Evolutionary conservation across 108 stramenopile species (phyloP).

Genomic region (Cyclotella kingstonii): DNA sequence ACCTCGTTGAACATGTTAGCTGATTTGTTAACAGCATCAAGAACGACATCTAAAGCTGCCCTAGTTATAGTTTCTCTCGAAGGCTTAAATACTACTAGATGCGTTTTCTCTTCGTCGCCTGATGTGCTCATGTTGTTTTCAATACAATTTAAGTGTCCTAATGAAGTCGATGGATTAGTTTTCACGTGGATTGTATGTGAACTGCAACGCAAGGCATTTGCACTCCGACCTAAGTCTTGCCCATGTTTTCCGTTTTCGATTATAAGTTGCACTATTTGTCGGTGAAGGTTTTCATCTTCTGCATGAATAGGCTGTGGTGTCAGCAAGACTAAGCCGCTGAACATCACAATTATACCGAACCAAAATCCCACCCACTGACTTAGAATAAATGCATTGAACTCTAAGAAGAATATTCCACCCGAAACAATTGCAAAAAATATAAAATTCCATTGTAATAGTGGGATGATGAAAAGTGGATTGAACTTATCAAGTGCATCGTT

Average conservation of each 20-base stretch:
- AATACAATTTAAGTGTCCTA: no score
- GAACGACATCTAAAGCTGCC: constrained; percentile 21
- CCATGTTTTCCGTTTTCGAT: constrained; percentile 16
- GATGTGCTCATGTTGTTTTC: no score
- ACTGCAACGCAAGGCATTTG: neutral
- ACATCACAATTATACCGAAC: constrained; percentile 47
- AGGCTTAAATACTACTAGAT: neutral
- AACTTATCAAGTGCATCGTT: constrained; percentile 58
- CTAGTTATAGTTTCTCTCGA: constrained; percentile 17
- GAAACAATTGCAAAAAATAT: constrained; percentile 68
- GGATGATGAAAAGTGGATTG: constrained; percentile 78
- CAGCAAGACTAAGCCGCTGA: constrained; percentile 48
- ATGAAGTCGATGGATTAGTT: neutral
- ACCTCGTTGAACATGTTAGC: constrained; percentile 10
- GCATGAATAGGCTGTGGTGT: constrained; percentile 33
- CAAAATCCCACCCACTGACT: constrained; percentile 49
- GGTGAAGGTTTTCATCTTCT: constrained; percentile 33
- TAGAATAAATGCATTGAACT: constrained; percentile 44
- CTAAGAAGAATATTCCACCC: constrained; percentile 71
- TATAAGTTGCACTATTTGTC: constrained; percentile 20
- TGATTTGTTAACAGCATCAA: constrained; percentile 23
- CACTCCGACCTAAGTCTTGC: neutral
- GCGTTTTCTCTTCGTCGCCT: neutral
- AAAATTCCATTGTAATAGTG: constrained; percentile 68
- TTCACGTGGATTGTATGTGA: neutral